Base-by-base conservation (phyloP, 306 rosid genomes). In the Fragaria vesca region DNA sequence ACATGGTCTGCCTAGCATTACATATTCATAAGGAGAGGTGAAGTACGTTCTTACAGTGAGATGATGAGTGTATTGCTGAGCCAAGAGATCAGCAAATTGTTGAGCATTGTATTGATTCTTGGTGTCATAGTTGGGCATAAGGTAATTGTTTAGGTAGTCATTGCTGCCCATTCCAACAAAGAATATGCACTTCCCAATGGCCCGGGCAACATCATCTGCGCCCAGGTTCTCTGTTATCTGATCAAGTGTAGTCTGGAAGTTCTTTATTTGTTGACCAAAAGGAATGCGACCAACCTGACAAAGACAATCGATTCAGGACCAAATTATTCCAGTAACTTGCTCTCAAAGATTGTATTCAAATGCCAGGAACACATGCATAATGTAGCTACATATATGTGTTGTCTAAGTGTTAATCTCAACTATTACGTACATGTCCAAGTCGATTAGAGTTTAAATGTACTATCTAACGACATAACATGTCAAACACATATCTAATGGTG, bases 161-260 rank as follows among this genome's bases (percentile, higher is more conserved):
- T 95, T 95, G 90, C 96, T 91, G 11, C 98, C 98, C 97, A 95
- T 92, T 82, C 96, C 97, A 32, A 95, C 88, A 71, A 91, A 95
- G 87, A 92, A 92, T 15, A 94, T 76, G 81, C 93, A 88, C 26
- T 70, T 76, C 38, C 84, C 86, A 58, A 89, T 87, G 0, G 75
- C 82, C 46, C 71, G 57, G 1, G 88, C 89, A 85, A 88, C 73
- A 26, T 85, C 61, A 9, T 73, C 91, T 15, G 90, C 91, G 38
- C 96, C 96, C 54, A 92, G 79, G 73, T 77, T 86, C 8, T 66
- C 83, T 6, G 79, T 86, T 6, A 95, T 74, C 73, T 90, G 89
- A 86, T 87, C 87, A 58, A 92, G 77, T 8, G 97, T 95, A 74
- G 13, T 86, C 92, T 92, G 87, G 73, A 95, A 95, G 86, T 95